Percentiles rank a stretch among this genome's conserved stretches.
Evolutionary conservation across 441 rosid genomes (phyloP).

Genomic region (Euphorbia schlechtendalii): DNA sequence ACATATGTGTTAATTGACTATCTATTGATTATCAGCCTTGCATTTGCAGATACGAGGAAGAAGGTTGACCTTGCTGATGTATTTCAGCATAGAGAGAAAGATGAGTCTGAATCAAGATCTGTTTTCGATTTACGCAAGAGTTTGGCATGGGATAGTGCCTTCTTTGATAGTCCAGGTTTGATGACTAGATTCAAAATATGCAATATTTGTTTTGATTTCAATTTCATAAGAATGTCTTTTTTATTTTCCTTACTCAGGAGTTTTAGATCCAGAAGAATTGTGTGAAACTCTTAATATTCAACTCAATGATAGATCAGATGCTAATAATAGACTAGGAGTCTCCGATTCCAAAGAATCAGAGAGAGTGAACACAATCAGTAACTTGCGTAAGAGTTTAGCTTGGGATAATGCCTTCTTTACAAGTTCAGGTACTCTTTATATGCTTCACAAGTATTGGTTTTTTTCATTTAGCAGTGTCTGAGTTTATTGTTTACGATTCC

Average conservation of each 20-base stretch:
- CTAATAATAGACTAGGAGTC: conserved; percentile 9
- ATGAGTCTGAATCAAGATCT: conserved; percentile 5
- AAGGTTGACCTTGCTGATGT: conserved; percentile 26
- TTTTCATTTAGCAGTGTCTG: neutral
- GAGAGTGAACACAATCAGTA: conserved; percentile 14
- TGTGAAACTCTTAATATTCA: conserved; percentile 36
- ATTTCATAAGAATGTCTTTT: neutral
- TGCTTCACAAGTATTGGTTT: neutral
- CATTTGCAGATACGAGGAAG: conserved; percentile 25
- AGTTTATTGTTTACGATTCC: neutral
- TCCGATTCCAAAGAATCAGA: conserved; percentile 19
- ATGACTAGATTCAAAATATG: neutral
- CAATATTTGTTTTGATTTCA: neutral
- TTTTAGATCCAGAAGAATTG: conserved; percentile 62
- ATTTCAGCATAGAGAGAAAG: conserved; percentile 8
- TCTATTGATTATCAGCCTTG: conserved; percentile 4
- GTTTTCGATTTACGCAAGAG: conserved; percentile 46
- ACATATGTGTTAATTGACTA: neutral
- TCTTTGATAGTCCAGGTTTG: conserved; percentile 62
- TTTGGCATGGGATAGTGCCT: conserved; percentile 73
- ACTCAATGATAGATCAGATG: conserved; percentile 19
- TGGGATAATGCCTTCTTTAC: conserved; percentile 65
- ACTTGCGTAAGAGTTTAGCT: conserved; percentile 57
- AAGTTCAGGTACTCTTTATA: conserved; percentile 37
- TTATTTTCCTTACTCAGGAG: conserved; percentile 30